Evolutionary conservation across 805 yeast species (phyloP), one percentile per base, ranked within the genome.

Genomic region (Candida oleophila): DNA sequence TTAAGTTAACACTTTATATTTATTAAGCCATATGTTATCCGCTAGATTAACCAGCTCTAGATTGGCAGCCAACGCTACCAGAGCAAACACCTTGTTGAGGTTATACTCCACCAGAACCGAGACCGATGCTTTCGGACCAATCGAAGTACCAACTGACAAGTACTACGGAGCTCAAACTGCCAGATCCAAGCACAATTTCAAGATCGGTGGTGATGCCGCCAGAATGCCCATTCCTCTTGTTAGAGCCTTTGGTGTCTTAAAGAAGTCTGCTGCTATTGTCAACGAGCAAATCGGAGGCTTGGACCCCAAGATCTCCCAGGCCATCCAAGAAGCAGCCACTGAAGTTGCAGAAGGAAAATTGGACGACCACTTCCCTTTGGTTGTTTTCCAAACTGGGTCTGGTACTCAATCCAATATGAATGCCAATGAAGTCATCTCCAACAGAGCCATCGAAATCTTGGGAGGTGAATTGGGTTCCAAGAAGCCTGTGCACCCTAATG

Each of bases 141-240:
- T 68, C 48, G 57, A 55, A 46, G 73, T 68, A 20, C 65, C 62
- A 44, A 49, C 57, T 42, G 60, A 61, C 49, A 66, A 64, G 48
- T 68, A 68, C 56, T 68, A 67, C 61, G 73, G 73, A 14, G 73
- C 73, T 37, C 73, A 68, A 50, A 62, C 69, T 40, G 69, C 66
- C 54, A 59, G 73, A 54, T 68, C 73, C 2, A 57, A 62, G 54
- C 62, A 57, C 47, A 68, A 68, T 54, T 68, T 68, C 49, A 68
- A 68, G 51, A 68, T 68, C 50, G 73, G 73, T 14, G 69, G 64
- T 2, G 45, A 50, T 9, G 62, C 63, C 43, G 65, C 65, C 43
- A 59, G 54, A 48, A 66, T 68, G 70, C 73, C 73, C 4, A 49
- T 56, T 12, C 68, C 73, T 2, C 61, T 68, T 37, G 60, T 68